These are phyloP conservation scores for Fusarium circinatum DNA, from an alignment of 2,329 filamentous ascomycete species.

Conservation along the genomic window DNA sequence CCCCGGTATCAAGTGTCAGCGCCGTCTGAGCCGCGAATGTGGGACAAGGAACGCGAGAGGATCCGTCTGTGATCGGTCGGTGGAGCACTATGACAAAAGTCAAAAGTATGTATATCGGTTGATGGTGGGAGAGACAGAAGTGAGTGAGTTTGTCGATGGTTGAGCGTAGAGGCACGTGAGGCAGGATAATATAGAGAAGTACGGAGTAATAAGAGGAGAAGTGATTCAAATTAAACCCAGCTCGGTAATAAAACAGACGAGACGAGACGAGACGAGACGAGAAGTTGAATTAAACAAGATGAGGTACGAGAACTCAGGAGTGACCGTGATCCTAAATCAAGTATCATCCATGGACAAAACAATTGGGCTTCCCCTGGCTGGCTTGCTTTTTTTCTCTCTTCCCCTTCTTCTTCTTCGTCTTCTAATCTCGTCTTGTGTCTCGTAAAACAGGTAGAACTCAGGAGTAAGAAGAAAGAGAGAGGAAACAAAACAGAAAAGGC, in stretches of 20 bases:
- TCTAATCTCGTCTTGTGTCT: constrained; percentile 31
- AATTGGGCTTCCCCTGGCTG: constrained; percentile 12
- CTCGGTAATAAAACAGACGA: constrained; percentile 17
- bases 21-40: constrained; percentile 30
- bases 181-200: background rate
- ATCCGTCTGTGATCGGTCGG: constrained; percentile 3
- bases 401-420: background rate
- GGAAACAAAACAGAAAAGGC: background rate
- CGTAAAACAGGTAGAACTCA: constrained; percentile 1
- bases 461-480: background rate
- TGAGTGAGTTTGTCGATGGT: background rate
- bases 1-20: constrained; percentile 27
- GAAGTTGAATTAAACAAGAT: constrained; percentile 28
- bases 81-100: constrained; percentile 19
- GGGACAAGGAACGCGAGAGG: constrained; percentile 21
- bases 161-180: background rate
- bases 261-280: constrained; percentile 19
- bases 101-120: constrained; percentile 11
- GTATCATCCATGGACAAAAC: constrained; percentile 11
- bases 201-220: background rate
- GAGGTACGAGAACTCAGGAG: constrained; percentile 20
- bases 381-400: background rate
- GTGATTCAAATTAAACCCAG: constrained; percentile 1
- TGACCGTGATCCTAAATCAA: constrained; percentile 30
- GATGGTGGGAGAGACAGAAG: background rate